Evolutionary conservation across 176 grass and related monocot genomes (phyloP).

Genomic region (Pontederia paniculata): DNA sequence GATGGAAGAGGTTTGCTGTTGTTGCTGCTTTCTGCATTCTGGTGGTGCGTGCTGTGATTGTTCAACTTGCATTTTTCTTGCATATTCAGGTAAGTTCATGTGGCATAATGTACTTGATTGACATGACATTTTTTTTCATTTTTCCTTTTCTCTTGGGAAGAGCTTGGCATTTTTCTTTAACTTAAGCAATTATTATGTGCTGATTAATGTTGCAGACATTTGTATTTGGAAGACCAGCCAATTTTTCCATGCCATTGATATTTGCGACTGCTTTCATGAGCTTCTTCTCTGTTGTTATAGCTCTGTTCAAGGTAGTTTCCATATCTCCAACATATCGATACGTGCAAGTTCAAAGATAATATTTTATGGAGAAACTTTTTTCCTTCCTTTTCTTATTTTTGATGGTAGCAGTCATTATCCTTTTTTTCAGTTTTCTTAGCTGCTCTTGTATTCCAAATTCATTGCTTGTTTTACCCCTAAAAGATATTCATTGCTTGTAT

Average conservation of each 20-base stretch:
- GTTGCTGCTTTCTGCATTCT: slow-evolving; percentile 69
- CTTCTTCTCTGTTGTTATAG: slow-evolving; percentile 80
- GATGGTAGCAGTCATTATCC: too few relatives aligned
- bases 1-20: slow-evolving; percentile 71
- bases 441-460: too few relatives aligned
- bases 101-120: background rate
- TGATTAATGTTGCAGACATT: slow-evolving; percentile 41
- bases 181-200: slow-evolving; percentile 12
- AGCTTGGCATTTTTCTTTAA: background rate
- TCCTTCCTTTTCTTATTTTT: too few relatives aligned
- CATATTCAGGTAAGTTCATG: slow-evolving; percentile 69
- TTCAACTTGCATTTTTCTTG: slow-evolving; percentile 71
- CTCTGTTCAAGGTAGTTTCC: slow-evolving; percentile 66
- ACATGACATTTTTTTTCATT: too few relatives aligned
- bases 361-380: too few relatives aligned
- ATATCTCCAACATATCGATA: background rate
- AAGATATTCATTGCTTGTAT: too few relatives aligned
- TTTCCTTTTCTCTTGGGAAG: too few relatives aligned
- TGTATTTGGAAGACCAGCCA: slow-evolving; percentile 57
- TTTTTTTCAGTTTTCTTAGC: too few relatives aligned
- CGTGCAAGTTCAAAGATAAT: background rate
- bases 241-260: slow-evolving; percentile 40
- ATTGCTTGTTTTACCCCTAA: too few relatives aligned
- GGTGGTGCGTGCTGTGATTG: slow-evolving; percentile 57
- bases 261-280: slow-evolving; percentile 83